phyloP scores from a whole-genome alignment of 148 eudicot species.

The Vaccinium myrtillus region DNA sequence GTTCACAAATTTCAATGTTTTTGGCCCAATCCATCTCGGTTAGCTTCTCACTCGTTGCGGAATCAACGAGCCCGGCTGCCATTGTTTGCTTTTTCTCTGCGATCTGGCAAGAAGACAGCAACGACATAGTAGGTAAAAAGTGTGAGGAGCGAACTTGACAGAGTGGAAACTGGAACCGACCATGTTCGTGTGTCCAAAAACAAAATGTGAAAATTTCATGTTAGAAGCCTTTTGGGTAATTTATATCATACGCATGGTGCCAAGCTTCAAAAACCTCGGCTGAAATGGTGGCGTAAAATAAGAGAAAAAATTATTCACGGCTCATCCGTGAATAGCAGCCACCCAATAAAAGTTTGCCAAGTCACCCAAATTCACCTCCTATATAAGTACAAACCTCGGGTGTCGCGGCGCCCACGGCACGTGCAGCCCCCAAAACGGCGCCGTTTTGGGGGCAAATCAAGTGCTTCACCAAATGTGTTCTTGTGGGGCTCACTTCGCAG shows the following conservation, averaged over 20 bases:
- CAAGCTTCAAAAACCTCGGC: no score
- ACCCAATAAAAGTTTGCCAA: no score
- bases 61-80: constrained; percentile 81
- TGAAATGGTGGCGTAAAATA: no score
- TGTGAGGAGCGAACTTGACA: not conserved
- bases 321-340: no score
- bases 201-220: not conserved
- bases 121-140: not conserved
- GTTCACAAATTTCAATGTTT: constrained; percentile 89
- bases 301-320: no score
- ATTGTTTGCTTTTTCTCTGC: constrained; percentile 23
- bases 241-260: not conserved
- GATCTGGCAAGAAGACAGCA: constrained; percentile 4
- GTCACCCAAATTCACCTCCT: no score
- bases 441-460: no score
- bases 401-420: no score
- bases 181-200: not conserved
- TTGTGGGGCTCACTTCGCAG: no score
- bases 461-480: no score
- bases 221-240: not conserved
- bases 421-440: no score
- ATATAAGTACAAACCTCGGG: no score
- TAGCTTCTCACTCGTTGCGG: constrained; percentile 84
- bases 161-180: not conserved
- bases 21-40: constrained; percentile 86